These are phyloP conservation scores for Leishmania guyanensis DNA, from an alignment of 208 protist species.

Conservation along the genomic window DNA sequence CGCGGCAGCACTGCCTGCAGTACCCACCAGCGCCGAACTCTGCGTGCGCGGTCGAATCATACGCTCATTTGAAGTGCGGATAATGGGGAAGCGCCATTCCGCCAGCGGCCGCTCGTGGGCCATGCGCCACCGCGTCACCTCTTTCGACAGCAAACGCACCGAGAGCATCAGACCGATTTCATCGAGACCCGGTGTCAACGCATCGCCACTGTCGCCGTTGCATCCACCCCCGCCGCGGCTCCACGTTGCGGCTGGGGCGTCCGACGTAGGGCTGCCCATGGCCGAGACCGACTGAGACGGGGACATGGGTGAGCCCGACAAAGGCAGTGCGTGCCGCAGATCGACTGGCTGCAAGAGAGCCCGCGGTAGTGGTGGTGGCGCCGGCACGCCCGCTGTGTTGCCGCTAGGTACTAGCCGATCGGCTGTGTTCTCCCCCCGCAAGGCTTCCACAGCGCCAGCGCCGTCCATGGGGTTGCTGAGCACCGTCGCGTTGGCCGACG, in stretches of 20 bases:
- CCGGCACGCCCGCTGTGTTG: not conserved
- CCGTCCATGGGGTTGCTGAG: not conserved
- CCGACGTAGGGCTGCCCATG: conserved; percentile 24
- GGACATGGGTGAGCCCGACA: conserved; percentile 14
- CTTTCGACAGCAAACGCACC: conserved; percentile 31
- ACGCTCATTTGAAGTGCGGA: conserved; percentile 32
- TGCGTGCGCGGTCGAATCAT: conserved; percentile 18
- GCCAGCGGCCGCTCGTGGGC: conserved; percentile 36
- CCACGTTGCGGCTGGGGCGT: conserved; percentile 7
- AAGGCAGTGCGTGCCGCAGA: not conserved
- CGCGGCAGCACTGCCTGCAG: conserved; percentile 2
- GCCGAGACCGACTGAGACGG: conserved; percentile 9
- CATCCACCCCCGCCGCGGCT: not conserved
- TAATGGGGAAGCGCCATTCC: conserved; percentile 44
- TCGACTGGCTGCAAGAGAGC: not conserved
- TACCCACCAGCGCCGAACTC: not conserved
- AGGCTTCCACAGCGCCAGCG: not conserved
- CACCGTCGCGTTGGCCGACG: conserved; percentile 2
- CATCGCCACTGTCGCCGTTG: conserved; percentile 2
- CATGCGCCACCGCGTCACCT: conserved; percentile 33
- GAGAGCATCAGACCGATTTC: conserved; percentile 46
- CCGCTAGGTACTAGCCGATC: not conserved
- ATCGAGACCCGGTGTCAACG: conserved; percentile 9
- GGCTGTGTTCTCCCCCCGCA: not conserved
- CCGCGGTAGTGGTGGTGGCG: not conserved